A percentile compares a stretch with the other conserved stretches of the same genome.
Conservation (phyloP, 2,329 filamentous ascomycete genomes). For the Neopestalotiopsis clavispora region DNA sequence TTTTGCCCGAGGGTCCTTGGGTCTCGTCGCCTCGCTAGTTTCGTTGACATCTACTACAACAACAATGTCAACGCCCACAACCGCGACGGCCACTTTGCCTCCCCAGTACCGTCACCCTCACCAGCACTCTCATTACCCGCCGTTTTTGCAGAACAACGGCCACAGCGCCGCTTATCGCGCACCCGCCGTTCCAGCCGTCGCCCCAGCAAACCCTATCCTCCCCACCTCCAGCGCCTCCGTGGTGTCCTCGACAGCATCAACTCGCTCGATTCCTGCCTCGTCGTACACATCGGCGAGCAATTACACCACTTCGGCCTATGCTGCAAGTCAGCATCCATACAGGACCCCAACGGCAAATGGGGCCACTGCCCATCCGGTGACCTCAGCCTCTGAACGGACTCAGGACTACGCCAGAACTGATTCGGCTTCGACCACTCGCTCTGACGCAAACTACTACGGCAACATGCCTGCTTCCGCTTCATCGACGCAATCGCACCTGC, state of each 20-base stretch:
- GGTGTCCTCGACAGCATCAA: slow-evolving; percentile 13
- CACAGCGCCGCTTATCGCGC: slow-evolving; percentile 54
- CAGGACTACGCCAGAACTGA: slow-evolving; percentile 35
- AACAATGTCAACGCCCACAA: slow-evolving; percentile 82
- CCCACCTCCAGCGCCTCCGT: slow-evolving; percentile 43
- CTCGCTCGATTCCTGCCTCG: slow-evolving; percentile 33
- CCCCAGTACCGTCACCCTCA: slow-evolving; percentile 67
- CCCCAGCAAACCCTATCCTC: slow-evolving; percentile 40
- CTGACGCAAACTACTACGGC: slow-evolving; percentile 35
- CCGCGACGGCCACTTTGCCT: slow-evolving; percentile 74
- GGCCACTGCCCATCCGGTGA: slow-evolving; percentile 35
- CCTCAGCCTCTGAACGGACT: slow-evolving; percentile 33
- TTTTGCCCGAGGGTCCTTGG: slow-evolving; percentile 2
- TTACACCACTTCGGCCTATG: slow-evolving; percentile 28
- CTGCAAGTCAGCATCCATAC: slow-evolving; percentile 24
- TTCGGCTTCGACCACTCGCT: slow-evolving; percentile 33
- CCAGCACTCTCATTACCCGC: slow-evolving; percentile 54
- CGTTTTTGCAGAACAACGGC: slow-evolving; percentile 30
- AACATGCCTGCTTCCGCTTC: slow-evolving; percentile 43
- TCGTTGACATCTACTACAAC: slow-evolving; percentile 17
- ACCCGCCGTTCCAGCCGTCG: slow-evolving; percentile 25
- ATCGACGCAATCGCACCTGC: slow-evolving; percentile 30
- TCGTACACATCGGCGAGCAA: slow-evolving; percentile 34
- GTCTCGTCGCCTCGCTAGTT: not conserved
- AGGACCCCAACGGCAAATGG: slow-evolving; percentile 38